Evolutionary conservation across 495 filamentous ascomycete genomes (phyloP).

Genomic region (Penicillium daleae): DNA sequence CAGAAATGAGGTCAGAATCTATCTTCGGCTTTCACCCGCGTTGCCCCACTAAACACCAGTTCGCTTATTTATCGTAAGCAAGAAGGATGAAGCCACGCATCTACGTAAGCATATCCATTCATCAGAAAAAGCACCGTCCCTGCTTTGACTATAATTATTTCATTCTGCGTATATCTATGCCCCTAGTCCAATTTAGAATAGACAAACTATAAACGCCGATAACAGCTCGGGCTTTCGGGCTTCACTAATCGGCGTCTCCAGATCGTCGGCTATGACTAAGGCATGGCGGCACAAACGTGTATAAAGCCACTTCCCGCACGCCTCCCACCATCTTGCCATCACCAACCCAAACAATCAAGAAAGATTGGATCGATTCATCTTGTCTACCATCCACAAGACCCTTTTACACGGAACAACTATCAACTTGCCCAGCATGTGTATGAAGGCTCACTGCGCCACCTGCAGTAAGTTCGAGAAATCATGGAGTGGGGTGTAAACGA

Average conservation of each 20-base stretch:
- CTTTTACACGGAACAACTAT: constrained; percentile 8
- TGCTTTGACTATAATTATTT: not conserved
- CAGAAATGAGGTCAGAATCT: constrained; percentile 2
- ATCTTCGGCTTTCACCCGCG: constrained; percentile 15
- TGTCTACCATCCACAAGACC: not conserved
- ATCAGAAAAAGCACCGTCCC: no score
- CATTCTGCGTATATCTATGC: not conserved
- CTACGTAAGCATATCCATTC: not conserved
- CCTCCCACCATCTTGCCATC: not conserved
- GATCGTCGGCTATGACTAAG: constrained; percentile 27
- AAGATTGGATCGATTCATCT: not conserved
- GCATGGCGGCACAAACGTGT: constrained; percentile 14
- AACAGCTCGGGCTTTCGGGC: constrained; percentile 35
- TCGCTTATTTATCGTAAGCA: constrained; percentile 1
- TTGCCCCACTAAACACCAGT: constrained; percentile 15
- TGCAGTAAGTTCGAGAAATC: constrained; percentile 49
- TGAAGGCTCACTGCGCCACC: constrained; percentile 50
- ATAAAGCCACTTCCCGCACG: constrained; percentile 27
- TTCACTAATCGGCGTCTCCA: constrained; percentile 28
- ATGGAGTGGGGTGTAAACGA: not conserved
- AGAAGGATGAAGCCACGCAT: not conserved
- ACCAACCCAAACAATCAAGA: not conserved
- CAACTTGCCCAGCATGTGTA: constrained; percentile 46
- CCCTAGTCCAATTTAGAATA: not conserved
- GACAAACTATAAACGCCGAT: constrained; percentile 9